These are phyloP conservation scores for Pyracantha coccinea DNA, from an alignment of 331 rosid genomes.

Conservation along the genomic window DNA sequence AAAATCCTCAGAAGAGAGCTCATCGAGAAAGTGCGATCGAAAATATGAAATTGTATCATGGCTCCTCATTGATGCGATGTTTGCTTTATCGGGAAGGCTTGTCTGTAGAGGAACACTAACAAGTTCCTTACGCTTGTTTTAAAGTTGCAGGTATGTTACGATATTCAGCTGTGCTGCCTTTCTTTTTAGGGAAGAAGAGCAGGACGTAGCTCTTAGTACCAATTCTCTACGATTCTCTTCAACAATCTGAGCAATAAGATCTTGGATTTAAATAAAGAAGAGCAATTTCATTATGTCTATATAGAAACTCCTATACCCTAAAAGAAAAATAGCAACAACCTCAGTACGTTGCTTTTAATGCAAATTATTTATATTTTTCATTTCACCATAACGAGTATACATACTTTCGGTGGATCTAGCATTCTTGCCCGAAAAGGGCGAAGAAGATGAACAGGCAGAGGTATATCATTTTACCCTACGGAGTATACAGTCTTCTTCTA, in stretches of 20 bases:
- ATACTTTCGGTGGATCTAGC: too few species aligned
- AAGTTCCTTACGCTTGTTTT: not conserved
- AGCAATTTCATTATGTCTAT: not conserved
- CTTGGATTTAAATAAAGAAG: not conserved
- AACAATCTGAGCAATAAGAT: not conserved
- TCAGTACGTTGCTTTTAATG: too few species aligned
- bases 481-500: too few species aligned
- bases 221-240: not conserved
- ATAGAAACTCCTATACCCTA: not conserved
- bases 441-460: too few species aligned
- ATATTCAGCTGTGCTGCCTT: too few species aligned
- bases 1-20: constrained; percentile 86
- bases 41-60: constrained; percentile 28
- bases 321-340: too few species aligned
- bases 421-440: too few species aligned
- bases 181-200: not conserved
- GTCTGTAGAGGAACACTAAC: not conserved
- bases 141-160: not conserved
- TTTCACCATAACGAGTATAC: too few species aligned
- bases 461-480: too few species aligned
- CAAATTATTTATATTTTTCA: too few species aligned
- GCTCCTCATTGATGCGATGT: not conserved
- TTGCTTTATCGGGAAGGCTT: not conserved
- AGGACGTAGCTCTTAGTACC: too few species aligned
- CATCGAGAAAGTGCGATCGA: constrained; percentile 64